Conservation (phyloP, 768 basidiomycete genomes). For the Termitomyces sp. region DNA sequence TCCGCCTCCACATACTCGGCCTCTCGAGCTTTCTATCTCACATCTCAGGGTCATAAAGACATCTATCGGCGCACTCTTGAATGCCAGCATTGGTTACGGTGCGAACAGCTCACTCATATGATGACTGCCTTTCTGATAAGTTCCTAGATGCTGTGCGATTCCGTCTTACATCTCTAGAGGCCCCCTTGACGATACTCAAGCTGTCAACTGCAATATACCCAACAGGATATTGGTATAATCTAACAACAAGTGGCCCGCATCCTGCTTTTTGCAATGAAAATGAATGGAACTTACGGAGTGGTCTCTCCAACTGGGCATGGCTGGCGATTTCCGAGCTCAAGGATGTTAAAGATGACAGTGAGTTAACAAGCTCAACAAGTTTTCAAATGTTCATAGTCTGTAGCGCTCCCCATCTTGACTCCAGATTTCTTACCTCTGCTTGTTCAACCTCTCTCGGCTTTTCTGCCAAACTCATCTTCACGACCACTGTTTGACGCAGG, state of each 20-base stretch:
- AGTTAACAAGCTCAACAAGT: slow-evolving; percentile 16
- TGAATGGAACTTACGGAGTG: slow-evolving; percentile 63
- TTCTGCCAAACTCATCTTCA: slow-evolving; percentile 45
- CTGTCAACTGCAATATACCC: slow-evolving; percentile 70
- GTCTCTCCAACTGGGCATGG: slow-evolving; percentile 77
- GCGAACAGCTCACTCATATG: slow-evolving; percentile 17
- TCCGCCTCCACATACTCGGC: slow-evolving; percentile 29
- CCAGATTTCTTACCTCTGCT: slow-evolving; percentile 64
- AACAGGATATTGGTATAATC: slow-evolving; percentile 59
- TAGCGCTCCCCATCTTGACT: slow-evolving; percentile 58
- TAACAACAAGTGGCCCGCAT: slow-evolving; percentile 18
- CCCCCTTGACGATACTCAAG: slow-evolving; percentile 64
- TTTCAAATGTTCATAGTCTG: neutral
- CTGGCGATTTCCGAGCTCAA: slow-evolving; percentile 69
- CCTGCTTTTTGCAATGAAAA: slow-evolving; percentile 35
- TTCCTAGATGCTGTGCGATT: slow-evolving; percentile 65
- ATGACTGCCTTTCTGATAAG: neutral
- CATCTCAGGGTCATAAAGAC: slow-evolving; percentile 77
- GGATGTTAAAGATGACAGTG: slow-evolving; percentile 71
- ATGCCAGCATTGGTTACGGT: slow-evolving; percentile 79
- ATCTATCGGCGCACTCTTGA: slow-evolving; percentile 75
- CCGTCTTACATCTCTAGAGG: slow-evolving; percentile 65
- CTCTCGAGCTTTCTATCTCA: slow-evolving; percentile 50
- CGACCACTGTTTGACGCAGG: slow-evolving; percentile 36
- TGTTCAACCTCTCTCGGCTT: slow-evolving; percentile 53